phyloP scores from a whole-genome alignment of 2,329 filamentous ascomycete species.

The Penicillium sp. region DNA sequence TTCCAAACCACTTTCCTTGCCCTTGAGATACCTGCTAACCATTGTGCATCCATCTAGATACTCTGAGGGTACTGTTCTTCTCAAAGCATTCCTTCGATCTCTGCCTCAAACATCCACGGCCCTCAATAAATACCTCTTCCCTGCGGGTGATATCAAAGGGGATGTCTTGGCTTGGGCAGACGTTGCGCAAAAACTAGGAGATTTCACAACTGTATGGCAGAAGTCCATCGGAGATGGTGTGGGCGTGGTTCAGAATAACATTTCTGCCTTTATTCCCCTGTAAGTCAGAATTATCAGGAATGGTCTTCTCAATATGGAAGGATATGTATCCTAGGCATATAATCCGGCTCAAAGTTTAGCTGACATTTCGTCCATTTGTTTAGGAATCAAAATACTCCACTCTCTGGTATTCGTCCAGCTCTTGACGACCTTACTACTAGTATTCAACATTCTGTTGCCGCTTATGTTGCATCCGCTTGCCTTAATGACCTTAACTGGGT shows the following conservation, averaged over 20 bases:
- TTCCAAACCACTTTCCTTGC: too few species aligned
- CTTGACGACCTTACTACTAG: neutral
- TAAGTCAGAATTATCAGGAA: neutral
- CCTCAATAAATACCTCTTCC: neutral
- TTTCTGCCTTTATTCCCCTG: neutral
- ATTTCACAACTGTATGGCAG: neutral
- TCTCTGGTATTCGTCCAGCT: neutral
- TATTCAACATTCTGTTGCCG: neutral
- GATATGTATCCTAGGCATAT: too few species aligned
- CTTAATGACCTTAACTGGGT: neutral
- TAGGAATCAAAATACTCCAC: neutral
- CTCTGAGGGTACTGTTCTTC: neutral
- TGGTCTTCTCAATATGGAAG: too few species aligned
- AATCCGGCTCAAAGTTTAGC: neutral
- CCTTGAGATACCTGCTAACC: too few species aligned
- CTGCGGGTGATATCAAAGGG: neutral
- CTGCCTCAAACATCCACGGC: neutral
- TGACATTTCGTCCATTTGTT: neutral
- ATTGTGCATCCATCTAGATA: too few species aligned
- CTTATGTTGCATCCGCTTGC: neutral
- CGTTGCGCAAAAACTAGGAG: neutral
- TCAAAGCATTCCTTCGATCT: neutral
- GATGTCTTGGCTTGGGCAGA: neutral
- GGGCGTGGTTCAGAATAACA: neutral
- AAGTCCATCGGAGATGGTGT: neutral